Conservation (phyloP, 148 eudicot genomes). For the Cornus kousa region DNA sequence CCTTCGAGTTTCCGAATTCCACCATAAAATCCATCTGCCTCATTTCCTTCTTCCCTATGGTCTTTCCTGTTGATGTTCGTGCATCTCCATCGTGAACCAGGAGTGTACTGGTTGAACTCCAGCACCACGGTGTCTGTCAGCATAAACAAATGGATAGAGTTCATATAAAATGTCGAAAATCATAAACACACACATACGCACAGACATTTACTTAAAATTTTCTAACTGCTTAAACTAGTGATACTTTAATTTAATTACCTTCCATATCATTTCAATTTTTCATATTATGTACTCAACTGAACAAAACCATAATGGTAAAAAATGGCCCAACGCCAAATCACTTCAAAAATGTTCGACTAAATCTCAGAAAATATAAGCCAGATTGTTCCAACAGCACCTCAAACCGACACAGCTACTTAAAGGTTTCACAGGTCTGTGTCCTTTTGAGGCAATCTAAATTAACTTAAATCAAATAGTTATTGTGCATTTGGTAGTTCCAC, state of each 20-base stretch:
- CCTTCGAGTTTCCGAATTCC: constrained; percentile 68
- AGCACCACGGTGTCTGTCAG: constrained; percentile 59
- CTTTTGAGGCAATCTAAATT: not conserved
- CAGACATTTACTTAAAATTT: no score
- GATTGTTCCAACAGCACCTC: no score
- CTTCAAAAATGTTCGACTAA: no score
- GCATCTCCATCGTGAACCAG: constrained; percentile 76
- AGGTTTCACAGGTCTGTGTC: not conserved
- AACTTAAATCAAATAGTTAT: no score
- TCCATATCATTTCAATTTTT: no score
- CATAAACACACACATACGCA: not conserved
- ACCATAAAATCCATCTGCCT: constrained; percentile 86
- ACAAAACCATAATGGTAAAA: no score
- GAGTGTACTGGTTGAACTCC: constrained; percentile 84
- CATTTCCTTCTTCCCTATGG: constrained; percentile 90
- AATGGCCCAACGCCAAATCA: no score
- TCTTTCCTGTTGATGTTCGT: constrained; percentile 59
- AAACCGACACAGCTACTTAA: not conserved
- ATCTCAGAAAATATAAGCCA: no score
- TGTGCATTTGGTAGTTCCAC: not conserved
- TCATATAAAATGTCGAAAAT: not conserved
- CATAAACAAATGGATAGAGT: not conserved
- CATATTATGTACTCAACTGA: no score
- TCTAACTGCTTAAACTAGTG: no score
- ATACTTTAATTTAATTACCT: no score